Base-by-base conservation (phyloP, 2,329 filamentous ascomycete genomes). In the Endothia cerciana region DNA sequence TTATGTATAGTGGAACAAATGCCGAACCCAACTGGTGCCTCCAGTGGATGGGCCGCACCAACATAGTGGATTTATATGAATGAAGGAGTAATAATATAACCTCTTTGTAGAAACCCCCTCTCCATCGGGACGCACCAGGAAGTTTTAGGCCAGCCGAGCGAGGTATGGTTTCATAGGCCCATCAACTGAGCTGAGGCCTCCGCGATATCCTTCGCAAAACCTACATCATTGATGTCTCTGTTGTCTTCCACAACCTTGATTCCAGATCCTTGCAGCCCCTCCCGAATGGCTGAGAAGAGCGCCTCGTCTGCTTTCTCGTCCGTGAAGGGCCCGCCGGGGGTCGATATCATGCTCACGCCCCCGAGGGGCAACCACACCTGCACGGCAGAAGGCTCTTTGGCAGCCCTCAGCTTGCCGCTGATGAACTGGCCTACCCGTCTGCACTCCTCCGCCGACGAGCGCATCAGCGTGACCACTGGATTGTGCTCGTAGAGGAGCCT, bases 401-500 rank as follows among this genome's bases (percentile, higher is more conserved):
- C 77, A 59, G 77, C 73, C 45, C 98, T 79, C 45, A 91, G 74
- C 72, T 88, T 88, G 13, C 74, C 71, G 0, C 80, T 82, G 51
- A 91, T 84, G 60, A 86, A 85, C 0, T 73, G 70, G 0, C 85
- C 88, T n/a, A 91, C 80, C 53, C 78, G 72, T 30, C 65, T 70
- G 67, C 83, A 86, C 72, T 92, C 89, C 1, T 84, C 80, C n/a
- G 75, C 71, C 0, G 80, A 87, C 0, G 89, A 89, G 28, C 90
- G 78, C 82, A 92, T 86, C 40, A 92, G 72, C 0, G 89, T 92
- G 0, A 91, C 85, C 0, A 82, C 81, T 0, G 87, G 82, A 71
- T 91, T 92, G 72, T 92, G 89, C 71, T 87, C 84, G 70, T 85
- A 82, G n/a, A 91, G 74, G 25, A 79, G 79, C 38, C 88, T 79